A percentile compares a stretch with the other conserved stretches of the same genome.
Evolutionary conservation across 164 flowering plant genomes (phyloP).

Genomic region (Kingdonia uniflora): DNA sequence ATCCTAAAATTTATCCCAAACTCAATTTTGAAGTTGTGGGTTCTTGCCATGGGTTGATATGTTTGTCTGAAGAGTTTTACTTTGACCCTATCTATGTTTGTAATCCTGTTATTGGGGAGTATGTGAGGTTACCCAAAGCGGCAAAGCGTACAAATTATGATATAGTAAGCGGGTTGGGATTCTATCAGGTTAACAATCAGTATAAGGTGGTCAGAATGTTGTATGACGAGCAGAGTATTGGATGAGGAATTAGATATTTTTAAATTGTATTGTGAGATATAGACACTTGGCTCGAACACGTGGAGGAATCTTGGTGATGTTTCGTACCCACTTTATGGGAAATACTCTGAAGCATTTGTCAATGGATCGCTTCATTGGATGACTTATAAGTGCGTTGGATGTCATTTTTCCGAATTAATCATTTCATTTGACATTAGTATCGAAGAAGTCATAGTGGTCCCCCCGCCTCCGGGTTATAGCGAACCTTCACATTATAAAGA

Average conservation of each 20-base stretch:
- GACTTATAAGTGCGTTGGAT: no score
- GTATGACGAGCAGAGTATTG: background rate
- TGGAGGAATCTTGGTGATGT: background rate
- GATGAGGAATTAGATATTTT: no score
- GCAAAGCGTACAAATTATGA: slow-evolving; percentile 16
- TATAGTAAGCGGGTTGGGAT: slow-evolving; percentile 34
- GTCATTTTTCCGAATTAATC: background rate
- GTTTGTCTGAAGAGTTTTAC: slow-evolving; percentile 24
- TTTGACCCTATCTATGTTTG: slow-evolving; percentile 20
- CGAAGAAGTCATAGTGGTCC: background rate
- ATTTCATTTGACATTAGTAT: background rate
- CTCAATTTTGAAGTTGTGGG: slow-evolving; percentile 30
- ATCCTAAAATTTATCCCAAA: slow-evolving; percentile 15
- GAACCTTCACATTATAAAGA: background rate
- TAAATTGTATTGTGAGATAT: background rate
- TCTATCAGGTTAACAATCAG: slow-evolving; percentile 16
- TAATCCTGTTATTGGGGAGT: slow-evolving; percentile 33
- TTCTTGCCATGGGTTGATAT: slow-evolving; percentile 34
- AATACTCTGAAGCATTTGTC: background rate
- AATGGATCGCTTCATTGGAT: slow-evolving; percentile 1
- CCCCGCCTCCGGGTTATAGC: background rate
- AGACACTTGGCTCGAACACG: background rate
- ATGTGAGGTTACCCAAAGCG: slow-evolving; percentile 20
- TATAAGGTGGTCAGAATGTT: slow-evolving; percentile 27
- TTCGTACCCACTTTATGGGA: background rate